Conservation (phyloP, 2,329 filamentous ascomycete species). For the Colletotrichum noveboracense region DNA sequence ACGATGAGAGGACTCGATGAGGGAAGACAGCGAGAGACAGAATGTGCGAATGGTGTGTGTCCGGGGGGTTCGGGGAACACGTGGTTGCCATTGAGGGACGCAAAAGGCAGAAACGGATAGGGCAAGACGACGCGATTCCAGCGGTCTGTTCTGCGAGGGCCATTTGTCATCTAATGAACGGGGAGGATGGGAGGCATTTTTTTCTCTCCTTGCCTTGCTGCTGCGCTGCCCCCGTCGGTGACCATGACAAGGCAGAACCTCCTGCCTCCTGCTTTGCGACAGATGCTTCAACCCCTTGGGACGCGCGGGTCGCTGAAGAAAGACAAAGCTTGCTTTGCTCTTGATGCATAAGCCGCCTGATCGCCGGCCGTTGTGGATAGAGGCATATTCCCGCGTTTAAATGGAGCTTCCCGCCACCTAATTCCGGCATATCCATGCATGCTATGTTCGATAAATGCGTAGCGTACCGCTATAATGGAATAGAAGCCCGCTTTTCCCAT, state of each 20-base stretch:
- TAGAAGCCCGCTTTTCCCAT: not conserved
- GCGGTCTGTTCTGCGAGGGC: not conserved
- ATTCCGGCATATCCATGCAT: slow-evolving; percentile 17
- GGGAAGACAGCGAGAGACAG: not conserved
- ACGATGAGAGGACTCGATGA: not conserved
- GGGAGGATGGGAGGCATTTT: not conserved
- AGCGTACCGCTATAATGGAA: not conserved
- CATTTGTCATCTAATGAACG: not conserved
- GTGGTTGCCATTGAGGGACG: slow-evolving; percentile 16
- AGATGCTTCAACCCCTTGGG: slow-evolving; percentile 2
- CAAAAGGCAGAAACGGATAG: not conserved
- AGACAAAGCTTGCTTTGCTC: slow-evolving; percentile 5
- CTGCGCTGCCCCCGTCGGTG: not conserved
- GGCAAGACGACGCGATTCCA: slow-evolving; percentile 5
- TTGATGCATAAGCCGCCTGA: slow-evolving; percentile 10
- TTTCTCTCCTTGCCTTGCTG: not conserved
- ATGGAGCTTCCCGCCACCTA: slow-evolving; percentile 1
- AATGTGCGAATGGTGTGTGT: not conserved
- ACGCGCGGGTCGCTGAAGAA: slow-evolving; percentile 12
- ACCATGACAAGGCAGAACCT: not conserved
- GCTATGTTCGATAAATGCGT: not conserved
- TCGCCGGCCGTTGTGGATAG: not conserved
- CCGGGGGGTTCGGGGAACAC: slow-evolving; percentile 11
- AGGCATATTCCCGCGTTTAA: slow-evolving; percentile 3
- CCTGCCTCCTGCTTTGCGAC: not conserved